Evolutionary conservation across 306 rosid species (phyloP).

Genomic region (Casuarina glauca): DNA sequence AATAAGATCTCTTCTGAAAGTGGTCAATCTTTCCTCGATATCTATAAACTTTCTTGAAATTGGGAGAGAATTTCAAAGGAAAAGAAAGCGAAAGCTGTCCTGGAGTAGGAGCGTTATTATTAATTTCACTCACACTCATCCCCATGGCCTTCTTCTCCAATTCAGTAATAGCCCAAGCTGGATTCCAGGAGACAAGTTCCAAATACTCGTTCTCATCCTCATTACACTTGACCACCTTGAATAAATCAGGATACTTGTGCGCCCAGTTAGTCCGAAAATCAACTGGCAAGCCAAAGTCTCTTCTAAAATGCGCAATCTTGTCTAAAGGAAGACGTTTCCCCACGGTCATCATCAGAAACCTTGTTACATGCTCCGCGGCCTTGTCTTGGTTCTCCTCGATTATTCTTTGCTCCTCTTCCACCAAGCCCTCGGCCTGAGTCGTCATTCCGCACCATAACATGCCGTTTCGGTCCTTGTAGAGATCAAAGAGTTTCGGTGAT

Average conservation of each 20-base stretch:
- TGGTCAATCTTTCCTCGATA: slow-evolving; percentile 60
- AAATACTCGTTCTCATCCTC: slow-evolving; percentile 61
- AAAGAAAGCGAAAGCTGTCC: slow-evolving; percentile 50
- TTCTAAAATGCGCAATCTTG: slow-evolving; percentile 54
- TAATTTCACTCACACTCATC: slow-evolving; percentile 18
- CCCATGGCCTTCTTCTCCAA: slow-evolving; percentile 62
- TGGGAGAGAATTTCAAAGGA: slow-evolving; percentile 73
- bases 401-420: slow-evolving; percentile 51
- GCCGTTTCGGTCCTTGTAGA: slow-evolving; percentile 54
- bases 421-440: slow-evolving; percentile 48
- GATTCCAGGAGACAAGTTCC: slow-evolving; percentile 82
- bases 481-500: slow-evolving; percentile 59
- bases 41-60: slow-evolving; percentile 54
- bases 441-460: slow-evolving; percentile 78
- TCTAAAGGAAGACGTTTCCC: slow-evolving; percentile 62
- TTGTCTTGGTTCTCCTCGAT: slow-evolving; percentile 47
- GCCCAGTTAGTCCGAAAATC: slow-evolving; percentile 63
- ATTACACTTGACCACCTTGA: slow-evolving; percentile 44
- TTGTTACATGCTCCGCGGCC: slow-evolving; percentile 69
- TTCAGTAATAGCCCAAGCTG: slow-evolving; percentile 80
- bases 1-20: slow-evolving; percentile 70
- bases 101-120: slow-evolving; percentile 30
- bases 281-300: slow-evolving; percentile 50
- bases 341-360: slow-evolving; percentile 77
- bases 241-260: slow-evolving; percentile 56